phyloP scores from a whole-genome alignment of 2,329 filamentous ascomycete species.

The Pseudopithomyces chartarum region DNA sequence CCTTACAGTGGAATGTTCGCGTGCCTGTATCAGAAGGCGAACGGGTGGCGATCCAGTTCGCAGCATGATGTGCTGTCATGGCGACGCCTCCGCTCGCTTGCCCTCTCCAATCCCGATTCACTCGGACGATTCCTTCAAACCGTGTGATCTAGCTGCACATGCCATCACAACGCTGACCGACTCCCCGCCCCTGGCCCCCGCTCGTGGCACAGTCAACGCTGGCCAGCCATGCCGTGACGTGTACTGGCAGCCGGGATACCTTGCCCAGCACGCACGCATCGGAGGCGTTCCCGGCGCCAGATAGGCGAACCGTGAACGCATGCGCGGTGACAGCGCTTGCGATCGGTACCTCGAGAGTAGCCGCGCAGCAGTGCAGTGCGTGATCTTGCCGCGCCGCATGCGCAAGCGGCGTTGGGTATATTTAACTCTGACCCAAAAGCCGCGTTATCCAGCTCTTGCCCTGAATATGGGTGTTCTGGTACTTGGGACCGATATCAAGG shows the following conservation, averaged over 20 bases:
- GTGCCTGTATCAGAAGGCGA: neutral
- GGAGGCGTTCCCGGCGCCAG: neutral
- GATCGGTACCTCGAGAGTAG: neutral
- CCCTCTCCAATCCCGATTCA: neutral
- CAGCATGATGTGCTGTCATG: neutral
- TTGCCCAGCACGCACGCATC: neutral
- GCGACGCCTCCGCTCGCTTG: neutral
- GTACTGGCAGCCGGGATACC: neutral
- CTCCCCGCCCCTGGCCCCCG: neutral
- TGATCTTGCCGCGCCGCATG: neutral
- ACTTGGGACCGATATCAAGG: too few species aligned
- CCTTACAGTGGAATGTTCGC: neutral
- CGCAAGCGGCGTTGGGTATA: neutral
- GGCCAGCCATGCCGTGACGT: neutral
- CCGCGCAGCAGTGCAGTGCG: neutral
- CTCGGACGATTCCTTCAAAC: neutral
- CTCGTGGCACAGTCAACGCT: neutral
- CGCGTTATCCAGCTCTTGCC: too few species aligned
- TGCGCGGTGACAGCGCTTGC: neutral
- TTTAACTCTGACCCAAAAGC: neutral
- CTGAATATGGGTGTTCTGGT: too few species aligned
- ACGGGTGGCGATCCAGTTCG: neutral
- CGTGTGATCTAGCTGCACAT: neutral
- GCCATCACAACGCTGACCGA: neutral
- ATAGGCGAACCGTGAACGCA: neutral